phyloP scores from a whole-genome alignment of 345 rosid genomes.

The Balakata baccata region DNA sequence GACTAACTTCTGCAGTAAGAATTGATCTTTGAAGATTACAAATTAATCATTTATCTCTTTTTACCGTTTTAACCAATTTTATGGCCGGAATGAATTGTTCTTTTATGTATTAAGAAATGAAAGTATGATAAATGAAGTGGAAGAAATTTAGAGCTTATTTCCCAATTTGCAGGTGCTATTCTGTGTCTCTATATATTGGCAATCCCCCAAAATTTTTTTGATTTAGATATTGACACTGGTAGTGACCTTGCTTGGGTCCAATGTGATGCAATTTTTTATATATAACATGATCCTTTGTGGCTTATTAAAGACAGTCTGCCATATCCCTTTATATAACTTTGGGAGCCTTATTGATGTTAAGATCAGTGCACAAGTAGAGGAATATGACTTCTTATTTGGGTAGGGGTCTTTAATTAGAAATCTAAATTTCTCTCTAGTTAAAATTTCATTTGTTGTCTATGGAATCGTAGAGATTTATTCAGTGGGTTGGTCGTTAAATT shows the following conservation, averaged over 20 bases:
- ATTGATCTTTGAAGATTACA: not conserved
- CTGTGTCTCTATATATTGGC: conserved; percentile 58
- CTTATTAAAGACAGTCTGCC: no score
- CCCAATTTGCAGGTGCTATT: conserved; percentile 61
- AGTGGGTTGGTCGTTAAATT: no score
- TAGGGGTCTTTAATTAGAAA: no score
- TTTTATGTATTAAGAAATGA: not conserved
- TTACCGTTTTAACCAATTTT: not conserved
- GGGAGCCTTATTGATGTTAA: no score
- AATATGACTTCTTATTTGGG: no score
- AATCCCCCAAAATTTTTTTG: conserved; percentile 70
- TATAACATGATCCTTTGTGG: no score
- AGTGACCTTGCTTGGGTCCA: conserved; percentile 97
- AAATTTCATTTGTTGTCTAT: no score
- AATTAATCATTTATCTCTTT: not conserved
- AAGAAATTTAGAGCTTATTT: not conserved
- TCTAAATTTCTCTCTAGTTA: no score
- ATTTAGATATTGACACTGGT: conserved; percentile 90
- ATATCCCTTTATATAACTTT: no score
- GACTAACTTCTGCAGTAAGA: not conserved
- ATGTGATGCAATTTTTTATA: conserved; percentile 93
- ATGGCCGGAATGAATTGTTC: not conserved
- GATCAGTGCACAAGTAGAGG: no score
- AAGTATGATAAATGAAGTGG: not conserved
- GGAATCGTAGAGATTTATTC: no score